Evolutionary conservation across 192 early-diverging fungal genomes (phyloP).

Genomic region (Coemansia aciculifera): DNA sequence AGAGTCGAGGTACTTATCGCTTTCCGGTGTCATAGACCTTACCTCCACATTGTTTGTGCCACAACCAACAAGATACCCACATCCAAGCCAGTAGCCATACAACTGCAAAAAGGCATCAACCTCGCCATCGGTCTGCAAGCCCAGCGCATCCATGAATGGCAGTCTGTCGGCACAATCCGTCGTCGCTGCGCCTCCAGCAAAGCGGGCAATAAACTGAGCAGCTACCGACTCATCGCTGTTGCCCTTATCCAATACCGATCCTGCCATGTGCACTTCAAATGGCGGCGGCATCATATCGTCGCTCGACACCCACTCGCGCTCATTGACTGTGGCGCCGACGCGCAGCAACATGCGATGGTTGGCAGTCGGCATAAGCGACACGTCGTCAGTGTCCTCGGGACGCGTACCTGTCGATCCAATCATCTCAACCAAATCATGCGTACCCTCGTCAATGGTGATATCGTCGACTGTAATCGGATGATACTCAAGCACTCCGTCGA

Average conservation of each 20-base stretch:
- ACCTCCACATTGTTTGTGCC: background rate
- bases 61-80: background rate
- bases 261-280: conserved; percentile 27
- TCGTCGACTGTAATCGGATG: conserved; percentile 18
- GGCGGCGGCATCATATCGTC: background rate
- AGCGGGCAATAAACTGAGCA: conserved; percentile 30
- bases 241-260: conserved; percentile 15
- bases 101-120: conserved; percentile 34
- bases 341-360: conserved; percentile 36
- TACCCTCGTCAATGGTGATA: conserved; percentile 24
- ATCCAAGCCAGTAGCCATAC: conserved; percentile 36
- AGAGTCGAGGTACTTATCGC: conserved; percentile 10
- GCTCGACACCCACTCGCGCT: background rate
- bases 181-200: conserved; percentile 13
- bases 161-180: background rate
- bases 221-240: background rate
- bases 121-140: conserved; percentile 16
- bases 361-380: conserved; percentile 24
- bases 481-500: conserved; percentile 29
- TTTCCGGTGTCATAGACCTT: background rate
- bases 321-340: conserved; percentile 7
- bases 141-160: conserved; percentile 23
- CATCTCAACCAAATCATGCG: conserved; percentile 26
- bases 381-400: conserved; percentile 1
- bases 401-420: background rate